Evolutionary conservation across 2,329 filamentous ascomycete species (phyloP), one percentile per base, ranked within the genome.

Genomic region (Calonectria hongkongensis): DNA sequence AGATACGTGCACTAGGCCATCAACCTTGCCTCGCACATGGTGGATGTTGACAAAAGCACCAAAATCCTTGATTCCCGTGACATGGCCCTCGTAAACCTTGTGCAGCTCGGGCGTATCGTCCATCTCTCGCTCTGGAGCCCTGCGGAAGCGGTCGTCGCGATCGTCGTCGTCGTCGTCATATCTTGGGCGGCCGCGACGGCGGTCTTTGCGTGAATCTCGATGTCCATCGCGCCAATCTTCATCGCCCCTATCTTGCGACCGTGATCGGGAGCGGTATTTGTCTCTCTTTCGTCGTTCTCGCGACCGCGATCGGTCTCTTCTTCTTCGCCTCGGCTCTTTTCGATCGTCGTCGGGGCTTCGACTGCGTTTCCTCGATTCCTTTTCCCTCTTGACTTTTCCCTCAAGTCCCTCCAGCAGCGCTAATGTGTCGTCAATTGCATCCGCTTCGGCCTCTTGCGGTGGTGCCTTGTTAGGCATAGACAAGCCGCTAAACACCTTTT

Each of bases 41-140:
- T 93, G 90, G n/a, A 99, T 83, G 78, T 97, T 98, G 71, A 98
- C 95, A 83, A 99, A 99, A 0, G 93, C 95, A 13, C 97, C 97
- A 84, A 98, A 99, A 74, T 98, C 95, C 80, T 98, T 98, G 67
- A 99, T 89, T 0, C 96, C 95, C 0, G 95, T 98, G 16, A 98
- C 94, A 79, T 93, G 92, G 1, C 97, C 97, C 74, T 95, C 91
- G 80, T 99, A 99, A 2, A 98, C 86, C 82, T 99, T 99, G 87
- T 93, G 92, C 8, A 97, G 85, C 41, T 96, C 87, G 0, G 97
- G 95, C 50, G 90, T 85, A 66, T 98, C 94, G 83, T 99, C 97
- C 12, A 98, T 82, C 79, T 98, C 95, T 2, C 89, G 90, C 2
- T 90, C 90, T 0, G 94, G 94, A 0, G 92, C 91, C 66, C 90